Conservation (phyloP, 1,284 basidiomycete species). For the Ceratobasidium papillatum region DNA sequence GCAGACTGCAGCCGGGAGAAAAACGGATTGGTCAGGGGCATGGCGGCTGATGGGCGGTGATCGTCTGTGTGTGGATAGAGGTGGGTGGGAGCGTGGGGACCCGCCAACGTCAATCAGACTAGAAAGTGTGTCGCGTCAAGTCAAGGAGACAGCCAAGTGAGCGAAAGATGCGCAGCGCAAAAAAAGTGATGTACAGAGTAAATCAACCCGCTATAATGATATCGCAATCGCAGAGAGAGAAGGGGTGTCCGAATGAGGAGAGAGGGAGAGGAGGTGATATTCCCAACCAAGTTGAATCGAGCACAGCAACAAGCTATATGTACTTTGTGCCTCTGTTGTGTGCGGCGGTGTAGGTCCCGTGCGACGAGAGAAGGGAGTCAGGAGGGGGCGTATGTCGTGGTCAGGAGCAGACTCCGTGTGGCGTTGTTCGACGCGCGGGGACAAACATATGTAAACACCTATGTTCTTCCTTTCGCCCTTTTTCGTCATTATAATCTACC, state of each 20-base stretch:
- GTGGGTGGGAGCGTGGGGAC: not conserved
- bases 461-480: not conserved
- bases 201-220: not conserved
- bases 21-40: conserved; percentile 15
- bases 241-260: not conserved
- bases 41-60: not conserved
- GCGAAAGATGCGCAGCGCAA: not conserved
- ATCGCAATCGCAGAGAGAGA: not conserved
- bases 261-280: not conserved
- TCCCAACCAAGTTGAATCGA: not conserved
- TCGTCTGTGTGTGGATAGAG: not conserved
- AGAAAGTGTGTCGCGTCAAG: not conserved
- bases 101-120: not conserved
- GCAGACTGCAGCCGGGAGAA: conserved; percentile 27
- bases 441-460: conserved; percentile 24
- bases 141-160: not conserved
- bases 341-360: not conserved
- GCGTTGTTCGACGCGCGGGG: conserved; percentile 30
- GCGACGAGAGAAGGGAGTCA: not conserved
- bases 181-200: not conserved
- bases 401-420: conserved; percentile 9
- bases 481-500: not conserved
- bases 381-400: not conserved
- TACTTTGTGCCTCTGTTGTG: not conserved
- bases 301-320: not conserved